These are phyloP conservation scores for Fusarium hainanense DNA, from an alignment of 2,329 filamentous ascomycete species.

Conservation along the genomic window DNA sequence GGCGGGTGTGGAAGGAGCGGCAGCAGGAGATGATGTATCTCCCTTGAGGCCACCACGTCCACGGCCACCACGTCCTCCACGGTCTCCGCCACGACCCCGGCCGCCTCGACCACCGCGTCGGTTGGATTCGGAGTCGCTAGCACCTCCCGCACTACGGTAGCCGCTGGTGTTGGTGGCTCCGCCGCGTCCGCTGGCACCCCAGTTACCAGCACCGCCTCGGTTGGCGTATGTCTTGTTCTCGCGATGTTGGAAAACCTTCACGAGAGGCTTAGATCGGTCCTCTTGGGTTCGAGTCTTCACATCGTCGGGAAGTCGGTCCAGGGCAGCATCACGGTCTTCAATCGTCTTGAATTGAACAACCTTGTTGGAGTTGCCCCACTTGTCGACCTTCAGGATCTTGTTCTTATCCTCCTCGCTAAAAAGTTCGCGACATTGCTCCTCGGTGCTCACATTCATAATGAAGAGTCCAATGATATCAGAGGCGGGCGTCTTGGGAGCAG, in stretches of 20 bases:
- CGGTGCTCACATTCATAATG: constrained; percentile 84
- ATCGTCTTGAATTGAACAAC: constrained; percentile 85
- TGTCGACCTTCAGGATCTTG: constrained; percentile 71
- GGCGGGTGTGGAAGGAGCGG: constrained; percentile 62
- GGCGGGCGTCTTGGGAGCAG: constrained; percentile 67
- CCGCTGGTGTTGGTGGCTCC: constrained; percentile 71
- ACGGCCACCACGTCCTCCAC: constrained; percentile 67
- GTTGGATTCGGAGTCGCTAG: constrained; percentile 73
- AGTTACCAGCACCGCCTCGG: constrained; percentile 74
- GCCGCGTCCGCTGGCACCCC: constrained; percentile 74
- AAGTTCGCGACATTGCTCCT: constrained; percentile 83
- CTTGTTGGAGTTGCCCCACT: constrained; percentile 82
- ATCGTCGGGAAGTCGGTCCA: constrained; percentile 79
- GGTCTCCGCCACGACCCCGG: constrained; percentile 68
- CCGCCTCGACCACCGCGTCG: constrained; percentile 67
- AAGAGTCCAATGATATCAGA: constrained; percentile 87
- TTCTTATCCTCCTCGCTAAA: constrained; percentile 84
- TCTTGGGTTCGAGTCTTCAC: constrained; percentile 78
- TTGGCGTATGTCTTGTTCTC: constrained; percentile 65
- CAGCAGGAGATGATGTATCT: constrained; percentile 66
- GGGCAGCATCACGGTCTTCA: constrained; percentile 83
- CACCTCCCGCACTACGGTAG: constrained; percentile 85
- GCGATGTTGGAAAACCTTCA: constrained; percentile 84
- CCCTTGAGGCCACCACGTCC: constrained; percentile 69
- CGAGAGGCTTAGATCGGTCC: constrained; percentile 81